Percentiles rank a stretch among this genome's conserved stretches.
Evolutionary conservation across 305 asterid genomes (phyloP).

Genomic region (Fraxinus nigra): DNA sequence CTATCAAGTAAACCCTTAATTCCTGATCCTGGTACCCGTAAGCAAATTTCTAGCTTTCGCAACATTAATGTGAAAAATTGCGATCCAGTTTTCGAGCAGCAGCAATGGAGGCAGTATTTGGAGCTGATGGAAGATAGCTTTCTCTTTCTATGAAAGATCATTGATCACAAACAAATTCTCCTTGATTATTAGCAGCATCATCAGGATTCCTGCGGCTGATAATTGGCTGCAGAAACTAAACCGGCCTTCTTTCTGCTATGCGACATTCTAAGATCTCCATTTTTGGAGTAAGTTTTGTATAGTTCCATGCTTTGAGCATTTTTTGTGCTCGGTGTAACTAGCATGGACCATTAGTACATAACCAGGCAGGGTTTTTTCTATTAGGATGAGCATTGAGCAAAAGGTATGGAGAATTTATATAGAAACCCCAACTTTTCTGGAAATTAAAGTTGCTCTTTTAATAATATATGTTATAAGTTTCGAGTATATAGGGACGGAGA

Average conservation of each 20-base stretch:
- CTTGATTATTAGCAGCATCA: slow-evolving; percentile 80
- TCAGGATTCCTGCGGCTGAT: slow-evolving; percentile 88
- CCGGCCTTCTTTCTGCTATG: neutral
- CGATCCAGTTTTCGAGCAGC: slow-evolving; percentile 35
- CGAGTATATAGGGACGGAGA: neutral
- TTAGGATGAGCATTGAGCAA: neutral
- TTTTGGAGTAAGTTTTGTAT: neutral
- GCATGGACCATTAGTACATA: neutral
- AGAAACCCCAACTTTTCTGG: neutral
- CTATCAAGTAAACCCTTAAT: slow-evolving; percentile 44
- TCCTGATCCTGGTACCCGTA: neutral
- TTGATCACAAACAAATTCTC: slow-evolving; percentile 46
- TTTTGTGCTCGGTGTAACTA: neutral
- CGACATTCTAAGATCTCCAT: neutral
- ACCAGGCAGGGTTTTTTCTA: neutral
- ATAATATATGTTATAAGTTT: neutral
- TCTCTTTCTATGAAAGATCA: slow-evolving; percentile 33
- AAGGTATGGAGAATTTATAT: neutral
- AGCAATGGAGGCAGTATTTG: slow-evolving; percentile 31
- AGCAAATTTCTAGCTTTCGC: neutral
- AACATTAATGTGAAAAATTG: neutral
- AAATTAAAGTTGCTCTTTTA: neutral
- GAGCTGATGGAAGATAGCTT: slow-evolving; percentile 32
- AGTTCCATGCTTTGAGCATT: neutral
- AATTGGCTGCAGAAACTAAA: slow-evolving; percentile 49